These are phyloP conservation scores for Termitomyces sp. DNA, from an alignment of 768 basidiomycete genomes.

Conservation along the genomic window DNA sequence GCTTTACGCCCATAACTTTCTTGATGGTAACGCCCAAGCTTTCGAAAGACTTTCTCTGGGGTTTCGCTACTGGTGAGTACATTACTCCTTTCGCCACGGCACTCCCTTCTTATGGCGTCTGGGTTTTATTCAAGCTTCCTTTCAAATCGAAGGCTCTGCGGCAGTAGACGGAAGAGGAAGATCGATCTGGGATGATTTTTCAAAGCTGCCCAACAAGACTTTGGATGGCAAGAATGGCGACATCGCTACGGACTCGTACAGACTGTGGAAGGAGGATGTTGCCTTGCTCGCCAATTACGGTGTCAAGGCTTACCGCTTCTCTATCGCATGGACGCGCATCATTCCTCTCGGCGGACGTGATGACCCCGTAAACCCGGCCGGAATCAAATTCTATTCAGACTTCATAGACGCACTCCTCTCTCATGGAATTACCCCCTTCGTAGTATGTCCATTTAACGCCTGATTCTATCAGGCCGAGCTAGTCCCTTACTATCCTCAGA, in stretches of 20 bases:
- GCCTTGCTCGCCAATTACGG: constrained; percentile 57
- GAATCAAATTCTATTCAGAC: constrained; percentile 64
- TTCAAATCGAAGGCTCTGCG: constrained; percentile 71
- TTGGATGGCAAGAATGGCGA: constrained; percentile 62
- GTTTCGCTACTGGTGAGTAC: constrained; percentile 59
- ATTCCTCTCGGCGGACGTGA: constrained; percentile 69
- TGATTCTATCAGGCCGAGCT: not conserved
- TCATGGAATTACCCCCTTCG: constrained; percentile 61
- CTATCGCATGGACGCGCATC: constrained; percentile 69
- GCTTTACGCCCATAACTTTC: constrained; percentile 16
- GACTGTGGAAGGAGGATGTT: constrained; percentile 62
- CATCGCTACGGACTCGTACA: constrained; percentile 68
- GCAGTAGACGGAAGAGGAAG: constrained; percentile 55
- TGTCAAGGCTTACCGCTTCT: constrained; percentile 72
- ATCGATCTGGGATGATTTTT: constrained; percentile 74
- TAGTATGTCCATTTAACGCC: constrained; percentile 23
- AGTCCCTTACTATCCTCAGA: constrained; percentile 29
- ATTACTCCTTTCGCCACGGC: not conserved
- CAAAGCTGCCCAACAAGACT: constrained; percentile 60
- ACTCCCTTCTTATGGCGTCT: not conserved
- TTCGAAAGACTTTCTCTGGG: constrained; percentile 60
- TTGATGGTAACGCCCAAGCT: constrained; percentile 34
- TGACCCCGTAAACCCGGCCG: constrained; percentile 66
- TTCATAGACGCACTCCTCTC: constrained; percentile 64
- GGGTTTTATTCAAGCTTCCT: constrained; percentile 38